Evolutionary conservation across 345 rosid genomes (phyloP).

Genomic region (Pistacia vera): DNA sequence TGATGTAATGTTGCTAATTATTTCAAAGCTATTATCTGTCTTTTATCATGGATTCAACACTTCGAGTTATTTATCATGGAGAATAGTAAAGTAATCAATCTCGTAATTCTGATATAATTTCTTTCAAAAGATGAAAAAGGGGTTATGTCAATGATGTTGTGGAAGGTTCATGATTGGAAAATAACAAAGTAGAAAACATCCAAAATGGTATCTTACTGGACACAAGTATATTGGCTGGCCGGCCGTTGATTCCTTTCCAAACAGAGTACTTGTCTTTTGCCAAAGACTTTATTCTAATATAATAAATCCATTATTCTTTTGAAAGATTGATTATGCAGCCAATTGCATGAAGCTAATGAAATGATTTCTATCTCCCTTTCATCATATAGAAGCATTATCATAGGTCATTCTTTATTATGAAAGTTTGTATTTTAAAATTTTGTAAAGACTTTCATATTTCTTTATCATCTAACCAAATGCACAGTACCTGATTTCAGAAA

Average conservation of each 20-base stretch:
- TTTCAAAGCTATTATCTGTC: too few relatives aligned
- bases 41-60: too few relatives aligned
- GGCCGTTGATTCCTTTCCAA: background rate
- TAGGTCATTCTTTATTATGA: background rate
- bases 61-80: too few relatives aligned
- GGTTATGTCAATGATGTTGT: background rate
- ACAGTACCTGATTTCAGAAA: background rate
- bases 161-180: background rate
- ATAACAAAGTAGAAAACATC: constrained; percentile 4
- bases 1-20: too few relatives aligned
- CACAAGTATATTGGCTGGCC: constrained; percentile 3
- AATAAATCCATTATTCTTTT: too few relatives aligned
- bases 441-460: background rate
- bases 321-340: background rate
- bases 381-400: background rate
- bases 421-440: background rate
- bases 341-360: background rate
- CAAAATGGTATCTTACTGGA: background rate
- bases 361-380: background rate
- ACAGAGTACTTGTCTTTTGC: background rate
- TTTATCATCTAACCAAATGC: background rate
- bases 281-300: background rate
- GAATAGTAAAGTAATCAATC: too few relatives aligned
- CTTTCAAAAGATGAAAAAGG: background rate
- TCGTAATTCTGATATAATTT: background rate